Evolutionary conservation across 1,284 basidiomycete genomes (phyloP).

Genomic region (Hortiboletus rubellus): DNA sequence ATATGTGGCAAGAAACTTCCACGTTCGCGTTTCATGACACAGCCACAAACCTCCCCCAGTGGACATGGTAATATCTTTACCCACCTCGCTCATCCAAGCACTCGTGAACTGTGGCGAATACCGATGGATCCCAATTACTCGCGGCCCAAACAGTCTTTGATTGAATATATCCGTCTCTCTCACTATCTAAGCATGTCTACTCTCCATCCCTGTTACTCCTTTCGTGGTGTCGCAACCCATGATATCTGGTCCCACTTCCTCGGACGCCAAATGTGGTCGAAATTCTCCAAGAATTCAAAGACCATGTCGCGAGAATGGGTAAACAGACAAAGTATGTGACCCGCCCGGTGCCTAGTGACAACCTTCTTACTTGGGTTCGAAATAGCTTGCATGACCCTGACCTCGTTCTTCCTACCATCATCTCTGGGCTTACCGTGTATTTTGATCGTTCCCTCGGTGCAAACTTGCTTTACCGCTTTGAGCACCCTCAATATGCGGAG

Average conservation of each 20-base stretch:
- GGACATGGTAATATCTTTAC: slow-evolving; percentile 35
- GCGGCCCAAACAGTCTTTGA: slow-evolving; percentile 45
- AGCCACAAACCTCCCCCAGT: too few species aligned
- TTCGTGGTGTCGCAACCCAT: background rate
- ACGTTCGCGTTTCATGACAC: too few species aligned
- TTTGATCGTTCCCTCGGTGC: slow-evolving; percentile 91
- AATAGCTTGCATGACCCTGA: slow-evolving; percentile 62
- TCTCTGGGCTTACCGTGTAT: slow-evolving; percentile 89
- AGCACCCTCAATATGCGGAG: slow-evolving; percentile 89
- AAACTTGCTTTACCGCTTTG: slow-evolving; percentile 92
- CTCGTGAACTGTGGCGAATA: slow-evolving; percentile 54
- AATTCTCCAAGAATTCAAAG: slow-evolving; percentile 78
- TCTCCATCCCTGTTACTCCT: background rate
- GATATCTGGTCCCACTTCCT: slow-evolving; percentile 75
- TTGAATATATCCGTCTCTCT: background rate
- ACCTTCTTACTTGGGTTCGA: background rate
- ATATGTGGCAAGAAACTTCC: too few species aligned
- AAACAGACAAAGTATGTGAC: slow-evolving; percentile 50
- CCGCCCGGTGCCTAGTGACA: background rate
- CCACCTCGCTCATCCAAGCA: slow-evolving; percentile 49
- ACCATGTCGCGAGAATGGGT: slow-evolving; percentile 53
- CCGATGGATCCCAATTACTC: slow-evolving; percentile 53
- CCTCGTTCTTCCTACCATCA: slow-evolving; percentile 73
- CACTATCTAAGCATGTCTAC: background rate
- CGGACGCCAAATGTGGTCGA: slow-evolving; percentile 79